phyloP scores from a whole-genome alignment of 306 rosid genomes.

The Rosa chinensis region DNA sequence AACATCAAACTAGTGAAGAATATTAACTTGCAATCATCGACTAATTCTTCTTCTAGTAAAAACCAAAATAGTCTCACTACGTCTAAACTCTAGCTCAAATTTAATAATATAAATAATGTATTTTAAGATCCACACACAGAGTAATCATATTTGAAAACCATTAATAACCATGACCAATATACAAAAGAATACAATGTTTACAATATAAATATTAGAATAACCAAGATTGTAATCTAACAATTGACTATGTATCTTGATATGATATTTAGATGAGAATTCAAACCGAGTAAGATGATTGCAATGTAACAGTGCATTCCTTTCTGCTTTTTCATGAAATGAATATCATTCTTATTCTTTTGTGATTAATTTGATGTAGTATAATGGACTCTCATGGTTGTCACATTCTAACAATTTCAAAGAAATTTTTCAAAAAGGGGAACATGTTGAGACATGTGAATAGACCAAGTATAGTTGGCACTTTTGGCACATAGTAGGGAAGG shows the following conservation, averaged over 20 bases:
- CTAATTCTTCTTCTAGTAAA: background rate
- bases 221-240: too few species aligned
- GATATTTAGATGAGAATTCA: too few species aligned
- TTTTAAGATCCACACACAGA: too few species aligned
- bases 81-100: too few species aligned
- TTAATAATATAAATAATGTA: too few species aligned
- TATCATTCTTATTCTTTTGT: background rate
- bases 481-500: slow-evolving; percentile 55
- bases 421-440: background rate
- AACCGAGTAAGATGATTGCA: too few species aligned
- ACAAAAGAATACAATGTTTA: too few species aligned
- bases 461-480: slow-evolving; percentile 18
- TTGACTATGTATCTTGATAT: too few species aligned
- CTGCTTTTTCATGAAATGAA: too few species aligned
- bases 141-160: too few species aligned
- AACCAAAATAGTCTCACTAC: background rate
- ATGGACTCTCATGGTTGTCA: background rate
- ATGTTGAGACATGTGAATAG: slow-evolving; percentile 11
- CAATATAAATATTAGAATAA: too few species aligned
- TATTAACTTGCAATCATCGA: background rate
- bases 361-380: background rate
- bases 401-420: background rate
- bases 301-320: background rate
- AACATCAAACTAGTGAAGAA: background rate
- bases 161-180: too few species aligned